Evolutionary conservation across 305 asterid species (phyloP).

Genomic region (Solanum hybrid): DNA sequence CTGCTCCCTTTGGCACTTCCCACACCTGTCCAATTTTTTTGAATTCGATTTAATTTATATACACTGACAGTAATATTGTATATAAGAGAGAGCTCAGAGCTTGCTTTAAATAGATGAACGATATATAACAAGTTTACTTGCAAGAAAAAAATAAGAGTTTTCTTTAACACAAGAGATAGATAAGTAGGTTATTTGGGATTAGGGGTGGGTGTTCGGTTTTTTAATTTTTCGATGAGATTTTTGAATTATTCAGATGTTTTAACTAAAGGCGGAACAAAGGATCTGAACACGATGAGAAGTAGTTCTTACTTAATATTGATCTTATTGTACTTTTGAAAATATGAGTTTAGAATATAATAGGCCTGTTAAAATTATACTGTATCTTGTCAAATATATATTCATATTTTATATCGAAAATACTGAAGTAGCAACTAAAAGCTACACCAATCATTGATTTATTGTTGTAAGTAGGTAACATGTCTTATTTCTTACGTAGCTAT

Average conservation of each 20-base stretch:
- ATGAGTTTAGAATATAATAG: background rate
- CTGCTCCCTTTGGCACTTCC: constrained; percentile 60
- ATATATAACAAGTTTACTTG: background rate
- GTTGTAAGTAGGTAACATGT: background rate
- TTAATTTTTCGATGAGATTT: background rate
- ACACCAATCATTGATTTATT: background rate
- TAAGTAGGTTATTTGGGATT: background rate
- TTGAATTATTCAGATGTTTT: background rate
- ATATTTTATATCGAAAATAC: background rate
- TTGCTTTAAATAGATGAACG: background rate
- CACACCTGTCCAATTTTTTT: constrained; percentile 23
- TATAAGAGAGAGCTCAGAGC: background rate
- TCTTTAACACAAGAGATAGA: background rate
- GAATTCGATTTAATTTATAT: background rate
- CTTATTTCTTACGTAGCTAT: background rate
- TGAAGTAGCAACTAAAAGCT: background rate
- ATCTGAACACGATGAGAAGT: background rate
- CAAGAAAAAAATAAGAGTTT: background rate
- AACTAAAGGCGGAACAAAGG: background rate
- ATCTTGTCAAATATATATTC: background rate
- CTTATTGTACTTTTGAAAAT: background rate
- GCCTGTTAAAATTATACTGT: background rate
- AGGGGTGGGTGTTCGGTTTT: accelerated
- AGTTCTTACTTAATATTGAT: background rate
- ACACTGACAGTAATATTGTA: background rate